phyloP scores from a whole-genome alignment of 495 filamentous ascomycete genomes.

The Aspergillus avenaceus region DNA sequence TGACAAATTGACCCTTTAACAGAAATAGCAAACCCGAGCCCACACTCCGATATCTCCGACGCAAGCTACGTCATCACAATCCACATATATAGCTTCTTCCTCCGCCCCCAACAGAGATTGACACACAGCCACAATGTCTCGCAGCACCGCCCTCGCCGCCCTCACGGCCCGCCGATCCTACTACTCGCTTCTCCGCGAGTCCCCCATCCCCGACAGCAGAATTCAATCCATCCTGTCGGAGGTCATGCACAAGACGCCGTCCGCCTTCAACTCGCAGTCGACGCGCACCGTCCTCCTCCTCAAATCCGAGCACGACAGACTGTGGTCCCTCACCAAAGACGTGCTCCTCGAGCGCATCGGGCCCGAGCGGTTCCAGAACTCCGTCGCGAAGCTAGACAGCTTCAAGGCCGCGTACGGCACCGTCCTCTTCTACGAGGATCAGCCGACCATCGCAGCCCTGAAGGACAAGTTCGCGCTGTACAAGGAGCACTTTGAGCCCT shows the following conservation, averaged over 20 bases:
- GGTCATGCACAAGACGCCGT: conserved; percentile 45
- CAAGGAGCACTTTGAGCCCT: conserved; percentile 42
- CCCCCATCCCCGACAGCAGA: conserved; percentile 43
- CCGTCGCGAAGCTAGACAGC: conserved; percentile 38
- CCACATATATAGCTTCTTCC: too few relatives aligned
- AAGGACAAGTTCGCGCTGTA: conserved; percentile 42
- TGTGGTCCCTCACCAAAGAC: conserved; percentile 43
- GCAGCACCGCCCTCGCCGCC: background rate
- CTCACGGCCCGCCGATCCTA: conserved; percentile 39
- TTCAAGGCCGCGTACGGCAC: conserved; percentile 47
- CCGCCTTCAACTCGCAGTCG: conserved; percentile 54
- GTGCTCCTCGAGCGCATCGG: background rate
- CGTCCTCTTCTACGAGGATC: conserved; percentile 54
- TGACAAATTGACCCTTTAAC: too few relatives aligned
- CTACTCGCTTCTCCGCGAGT: conserved; percentile 43
- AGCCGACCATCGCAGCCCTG: conserved; percentile 34
- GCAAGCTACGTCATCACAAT: too few relatives aligned
- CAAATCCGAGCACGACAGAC: conserved; percentile 43
- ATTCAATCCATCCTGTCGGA: conserved; percentile 47
- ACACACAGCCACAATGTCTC: background rate
- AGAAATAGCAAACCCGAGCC: too few relatives aligned
- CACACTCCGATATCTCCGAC: too few relatives aligned
- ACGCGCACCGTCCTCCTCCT: conserved; percentile 46
- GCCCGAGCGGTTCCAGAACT: conserved; percentile 17
- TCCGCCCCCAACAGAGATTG: too few relatives aligned